These are phyloP conservation scores for Metarhizium humberi DNA, from an alignment of 2,329 filamentous ascomycete species.

Conservation along the genomic window DNA sequence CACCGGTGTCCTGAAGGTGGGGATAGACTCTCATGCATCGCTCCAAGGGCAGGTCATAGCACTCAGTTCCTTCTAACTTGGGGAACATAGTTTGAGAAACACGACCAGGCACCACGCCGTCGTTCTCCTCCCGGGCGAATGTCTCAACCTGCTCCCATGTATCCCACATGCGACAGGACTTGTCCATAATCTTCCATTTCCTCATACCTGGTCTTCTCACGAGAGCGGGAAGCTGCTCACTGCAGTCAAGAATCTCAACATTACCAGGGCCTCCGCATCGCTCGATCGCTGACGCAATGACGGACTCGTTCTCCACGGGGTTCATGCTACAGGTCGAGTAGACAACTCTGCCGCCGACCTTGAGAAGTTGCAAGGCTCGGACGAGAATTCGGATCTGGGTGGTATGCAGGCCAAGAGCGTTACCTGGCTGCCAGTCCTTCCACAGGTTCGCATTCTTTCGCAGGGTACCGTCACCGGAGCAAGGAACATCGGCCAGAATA, in stretches of 20 bases:
- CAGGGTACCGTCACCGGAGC: slow-evolving; percentile 87
- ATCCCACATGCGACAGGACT: slow-evolving; percentile 67
- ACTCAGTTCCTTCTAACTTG: slow-evolving; percentile 39
- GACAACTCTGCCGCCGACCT: slow-evolving; percentile 86
- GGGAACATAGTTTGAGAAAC: slow-evolving; percentile 82
- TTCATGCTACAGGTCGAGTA: slow-evolving; percentile 99
- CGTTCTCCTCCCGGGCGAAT: slow-evolving; percentile 49
- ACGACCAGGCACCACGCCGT: slow-evolving; percentile 50
- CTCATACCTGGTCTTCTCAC: slow-evolving; percentile 70
- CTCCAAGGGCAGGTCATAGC: slow-evolving; percentile 66
- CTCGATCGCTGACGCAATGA: slow-evolving; percentile 79
- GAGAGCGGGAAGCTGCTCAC: slow-evolving; percentile 64
- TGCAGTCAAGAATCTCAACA: slow-evolving; percentile 78
- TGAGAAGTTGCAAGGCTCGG: slow-evolving; percentile 88
- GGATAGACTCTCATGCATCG: slow-evolving; percentile 91
- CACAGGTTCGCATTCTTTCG: slow-evolving; percentile 91
- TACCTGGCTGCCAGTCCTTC: slow-evolving; percentile 88
- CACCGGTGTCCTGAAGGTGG: slow-evolving; percentile 91
- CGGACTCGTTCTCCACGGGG: slow-evolving; percentile 92
- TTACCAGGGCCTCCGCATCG: slow-evolving; percentile 77
- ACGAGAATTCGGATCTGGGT: slow-evolving; percentile 88
- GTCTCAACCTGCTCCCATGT: slow-evolving; percentile 75
- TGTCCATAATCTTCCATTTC: slow-evolving; percentile 88
- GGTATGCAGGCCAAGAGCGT: slow-evolving; percentile 75
- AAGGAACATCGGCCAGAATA: slow-evolving; percentile 92